These are phyloP conservation scores for Aspergillus sp. DNA, from an alignment of 2,329 filamentous ascomycete genomes.

Conservation along the genomic window DNA sequence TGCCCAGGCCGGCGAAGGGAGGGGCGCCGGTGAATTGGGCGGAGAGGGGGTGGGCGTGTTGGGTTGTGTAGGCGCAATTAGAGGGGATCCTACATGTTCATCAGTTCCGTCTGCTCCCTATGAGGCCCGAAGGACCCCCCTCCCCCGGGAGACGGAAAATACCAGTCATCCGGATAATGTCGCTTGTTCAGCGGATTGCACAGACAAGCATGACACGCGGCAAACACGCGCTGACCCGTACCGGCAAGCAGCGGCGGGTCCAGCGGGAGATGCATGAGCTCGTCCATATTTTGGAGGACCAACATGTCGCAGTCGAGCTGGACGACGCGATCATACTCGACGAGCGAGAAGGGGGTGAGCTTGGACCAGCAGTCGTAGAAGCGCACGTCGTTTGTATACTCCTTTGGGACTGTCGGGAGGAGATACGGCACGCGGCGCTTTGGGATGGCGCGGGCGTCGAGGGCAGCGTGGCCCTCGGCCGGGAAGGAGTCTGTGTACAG, in stretches of 20 bases:
- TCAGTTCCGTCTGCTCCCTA: no score
- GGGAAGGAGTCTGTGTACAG: conserved; percentile 76
- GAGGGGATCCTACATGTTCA: conserved; percentile 44
- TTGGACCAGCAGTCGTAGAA: conserved; percentile 92
- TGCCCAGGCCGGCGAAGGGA: conserved; percentile 43
- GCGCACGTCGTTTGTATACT: conserved; percentile 67
- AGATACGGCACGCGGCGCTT: conserved; percentile 64
- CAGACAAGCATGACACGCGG: conserved; percentile 73
- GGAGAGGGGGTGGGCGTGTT: conserved; percentile 41
- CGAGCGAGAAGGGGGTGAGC: conserved; percentile 66
- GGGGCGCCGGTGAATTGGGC: conserved; percentile 46
- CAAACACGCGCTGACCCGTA: conserved; percentile 60
- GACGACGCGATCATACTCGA: conserved; percentile 68
- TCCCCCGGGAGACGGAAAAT: no score
- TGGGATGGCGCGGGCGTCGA: conserved; percentile 60
- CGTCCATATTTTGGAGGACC: conserved; percentile 75
- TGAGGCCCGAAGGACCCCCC: no score
- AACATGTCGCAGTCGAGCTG: conserved; percentile 87
- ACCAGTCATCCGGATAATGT: conserved; percentile 71
- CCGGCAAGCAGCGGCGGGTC: conserved; percentile 47
- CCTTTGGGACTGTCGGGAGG: conserved; percentile 53
- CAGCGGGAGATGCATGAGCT: conserved; percentile 74
- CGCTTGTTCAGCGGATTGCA: conserved; percentile 72
- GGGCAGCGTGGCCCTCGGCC: conserved; percentile 55
- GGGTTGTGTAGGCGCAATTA: conserved; percentile 54